Base-by-base conservation (phyloP, 805 yeast species). In the Saccharomycopsis sp. region DNA sequence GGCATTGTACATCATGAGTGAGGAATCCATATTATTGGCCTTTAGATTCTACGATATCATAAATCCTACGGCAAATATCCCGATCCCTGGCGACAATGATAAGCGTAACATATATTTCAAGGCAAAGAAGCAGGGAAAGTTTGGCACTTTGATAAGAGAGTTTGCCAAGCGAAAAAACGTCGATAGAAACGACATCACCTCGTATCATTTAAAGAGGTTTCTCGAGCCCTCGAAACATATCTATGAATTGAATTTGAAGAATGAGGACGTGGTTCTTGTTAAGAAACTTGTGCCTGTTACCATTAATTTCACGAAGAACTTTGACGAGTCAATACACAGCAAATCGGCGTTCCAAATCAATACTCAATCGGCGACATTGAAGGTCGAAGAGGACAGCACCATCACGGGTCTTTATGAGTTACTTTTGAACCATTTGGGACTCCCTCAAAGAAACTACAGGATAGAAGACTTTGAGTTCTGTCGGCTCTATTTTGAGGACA, bases 121-220 rank as follows among this genome's bases (percentile, higher is more conserved):
- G 47, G 62, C 58, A 15, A 25, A 29, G 44, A 47, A 34, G 25
- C 55, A 52, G 5, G 51, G 58, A 12, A 58, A 54, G 42, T 55
- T 61, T 51, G 62, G 59, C 12, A 54, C 59, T 3, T 44, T 61
- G 34, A 44, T 54, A 17, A 58, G 54, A 19, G 54, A 55, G 19
- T 59, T 61, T 53, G 60, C 58, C 2, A 44, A 50, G 7, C 19
- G 53, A 15, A 52, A 44, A 17, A 56, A 56, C 3, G 19, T 19
- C n/a, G 42, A 56, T 38, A 41, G 57, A 2, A 44, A 52, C 35
- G 63, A 61, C 25, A 53, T 61, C 22, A 56, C 62, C 12, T 57
- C 58, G 41, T 61, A 57, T 50, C 54, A 56, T 29, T 24, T 47
- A 14, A 38, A 38, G 9, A 29, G 35, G 41, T 61, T 61, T 47